Evolutionary conservation across 129 eudicot species (phyloP), one percentile per base, ranked within the genome.

Genomic region (Flaveria robusta): DNA sequence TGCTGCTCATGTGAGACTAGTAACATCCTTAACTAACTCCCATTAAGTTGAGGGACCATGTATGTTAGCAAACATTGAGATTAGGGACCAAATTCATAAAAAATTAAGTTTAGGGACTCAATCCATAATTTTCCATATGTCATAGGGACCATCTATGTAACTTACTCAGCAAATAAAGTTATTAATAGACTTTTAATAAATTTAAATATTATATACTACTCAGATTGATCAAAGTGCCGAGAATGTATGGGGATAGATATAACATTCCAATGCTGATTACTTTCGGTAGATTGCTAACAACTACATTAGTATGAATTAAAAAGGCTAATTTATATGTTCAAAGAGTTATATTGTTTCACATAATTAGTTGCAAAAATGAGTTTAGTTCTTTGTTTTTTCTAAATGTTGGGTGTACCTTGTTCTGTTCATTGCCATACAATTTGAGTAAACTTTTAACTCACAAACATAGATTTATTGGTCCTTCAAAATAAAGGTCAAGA

Each of bases 261-360:
- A 31, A 22, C 23, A n/a, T 52, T n/a, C 9, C 18, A 41, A 18
- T 66, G 51, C 19, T 31, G 11, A 18, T 31, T 29, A 37, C 5
- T 66, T 66, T 66, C 6, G 29, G 10, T 16, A 19, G 50, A 67
- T 42, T 67, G 19, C 42, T 41, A 67, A 42, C 47, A 42, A 67
- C 9, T 67, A 31, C 72, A 67, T 67, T n/a, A 37, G 46, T 27
- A 71, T 71, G 75, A 12, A 51, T 51, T 3, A 27, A 24, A 50
- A 29, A 71, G 8, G 24, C 47, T 24, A 47, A 9, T 50, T 70
- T 71, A 29, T 27, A 15, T 2, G 64, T 29, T 71, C 24, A 71
- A 27, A 71, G 60, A 29, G 31, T 15, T 50, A 18, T 52, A 31
- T 31, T 54, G 16, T n/a, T 71, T 71, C 47, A 51, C 12, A 16